Conservation (phyloP, 768 basidiomycete species). For the Pulveroboletus sp. region DNA sequence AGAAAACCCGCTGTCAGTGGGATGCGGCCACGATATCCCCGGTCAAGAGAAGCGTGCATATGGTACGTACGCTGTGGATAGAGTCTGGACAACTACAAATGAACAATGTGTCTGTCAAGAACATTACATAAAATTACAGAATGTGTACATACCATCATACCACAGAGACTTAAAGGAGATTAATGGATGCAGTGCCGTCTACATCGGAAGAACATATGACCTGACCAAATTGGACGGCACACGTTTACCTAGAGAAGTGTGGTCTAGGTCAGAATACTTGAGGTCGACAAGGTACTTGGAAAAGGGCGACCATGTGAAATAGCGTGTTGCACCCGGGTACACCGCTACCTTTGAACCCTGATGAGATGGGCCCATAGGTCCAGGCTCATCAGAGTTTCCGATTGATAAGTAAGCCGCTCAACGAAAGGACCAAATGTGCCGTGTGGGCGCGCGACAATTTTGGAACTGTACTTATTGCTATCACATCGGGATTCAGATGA, state of each 20-base stretch:
- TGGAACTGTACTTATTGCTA: conserved; percentile 9
- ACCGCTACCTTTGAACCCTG: not conserved
- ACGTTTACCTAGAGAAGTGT: conserved; percentile 1
- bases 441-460: not conserved
- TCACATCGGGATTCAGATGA: conserved; percentile 23
- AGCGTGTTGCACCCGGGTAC: not conserved
- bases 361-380: not conserved
- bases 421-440: not conserved
- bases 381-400: not conserved
- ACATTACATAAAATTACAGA: conserved; percentile 5
- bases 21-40: conserved; percentile 7
- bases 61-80: conserved; percentile 21
- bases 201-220: not conserved
- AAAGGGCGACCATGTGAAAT: conserved; percentile 3
- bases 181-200: conserved; percentile 3
- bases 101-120: conserved; percentile 1
- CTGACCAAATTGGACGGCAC: not conserved
- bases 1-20: conserved; percentile 14
- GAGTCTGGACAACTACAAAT: conserved; percentile 8
- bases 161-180: conserved; percentile 15
- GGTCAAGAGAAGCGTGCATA: conserved; percentile 8
- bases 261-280: conserved; percentile 1
- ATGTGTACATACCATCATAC: conserved; percentile 10
- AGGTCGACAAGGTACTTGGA: conserved; percentile 7
- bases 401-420: not conserved